Evolutionary conservation across 305 asterid genomes (phyloP).

Genomic region (Solanum hybrid): DNA sequence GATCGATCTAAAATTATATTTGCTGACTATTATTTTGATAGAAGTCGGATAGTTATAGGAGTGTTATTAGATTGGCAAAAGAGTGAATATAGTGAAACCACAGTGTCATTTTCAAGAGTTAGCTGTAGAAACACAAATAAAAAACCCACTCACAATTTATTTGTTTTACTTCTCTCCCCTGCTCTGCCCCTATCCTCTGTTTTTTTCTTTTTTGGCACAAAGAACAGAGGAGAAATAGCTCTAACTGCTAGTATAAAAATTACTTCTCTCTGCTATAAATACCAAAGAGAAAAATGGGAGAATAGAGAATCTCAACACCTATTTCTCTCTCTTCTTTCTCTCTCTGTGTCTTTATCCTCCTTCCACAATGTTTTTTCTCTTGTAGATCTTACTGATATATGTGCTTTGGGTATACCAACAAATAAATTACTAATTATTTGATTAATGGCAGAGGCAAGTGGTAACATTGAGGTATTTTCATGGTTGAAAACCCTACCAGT

Average conservation of each 20-base stretch:
- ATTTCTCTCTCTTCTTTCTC: slow-evolving; percentile 13
- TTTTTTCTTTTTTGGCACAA: slow-evolving; percentile 21
- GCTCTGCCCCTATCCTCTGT: slow-evolving; percentile 41
- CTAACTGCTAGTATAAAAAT: background rate
- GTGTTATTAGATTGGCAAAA: slow-evolving; percentile 8
- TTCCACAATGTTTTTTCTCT: slow-evolving; percentile 24
- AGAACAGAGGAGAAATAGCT: slow-evolving; percentile 28
- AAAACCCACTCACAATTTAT: slow-evolving; percentile 4
- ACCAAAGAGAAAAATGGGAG: slow-evolving; percentile 8
- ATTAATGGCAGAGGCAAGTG: slow-evolving; percentile 62
- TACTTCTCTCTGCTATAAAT: background rate
- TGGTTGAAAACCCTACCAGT: slow-evolving; percentile 92
- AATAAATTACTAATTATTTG: background rate
- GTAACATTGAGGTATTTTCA: slow-evolving; percentile 57
- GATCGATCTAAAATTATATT: background rate
- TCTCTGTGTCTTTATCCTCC: background rate
- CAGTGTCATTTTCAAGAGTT: slow-evolving; percentile 13
- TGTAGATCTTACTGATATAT: slow-evolving; percentile 20
- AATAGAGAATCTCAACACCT: slow-evolving; percentile 32
- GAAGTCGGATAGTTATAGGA: background rate
- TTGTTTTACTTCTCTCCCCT: slow-evolving; percentile 9
- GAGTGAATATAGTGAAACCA: slow-evolving; percentile 11
- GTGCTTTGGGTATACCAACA: slow-evolving; percentile 22
- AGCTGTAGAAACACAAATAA: background rate
- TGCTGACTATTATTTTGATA: background rate